Conservation (phyloP, 306 rosid genomes). For the Gastrolobium bilobum region DNA sequence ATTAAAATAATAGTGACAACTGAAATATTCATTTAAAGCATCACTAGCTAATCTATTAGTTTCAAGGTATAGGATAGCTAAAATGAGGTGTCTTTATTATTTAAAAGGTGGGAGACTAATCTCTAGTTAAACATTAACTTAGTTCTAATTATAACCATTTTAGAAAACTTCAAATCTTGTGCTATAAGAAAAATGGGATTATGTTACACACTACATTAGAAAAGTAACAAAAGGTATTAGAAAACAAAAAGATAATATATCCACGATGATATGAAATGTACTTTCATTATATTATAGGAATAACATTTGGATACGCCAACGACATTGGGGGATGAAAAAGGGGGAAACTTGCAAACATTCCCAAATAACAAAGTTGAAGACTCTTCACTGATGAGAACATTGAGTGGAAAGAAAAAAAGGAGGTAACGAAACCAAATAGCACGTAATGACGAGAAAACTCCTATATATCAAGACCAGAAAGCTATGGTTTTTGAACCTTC, state of each 20-base stretch:
- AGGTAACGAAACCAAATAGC: constrained; percentile 10
- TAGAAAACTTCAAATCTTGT: too few relatives aligned
- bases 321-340: constrained; percentile 11
- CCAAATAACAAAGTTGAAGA: constrained; percentile 23
- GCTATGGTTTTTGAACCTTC: constrained; percentile 35
- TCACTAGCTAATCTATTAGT: too few relatives aligned
- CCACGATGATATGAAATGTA: not conserved
- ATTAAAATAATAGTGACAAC: too few relatives aligned
- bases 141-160: too few relatives aligned
- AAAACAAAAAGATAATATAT: not conserved
- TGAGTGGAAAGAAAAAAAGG: not conserved
- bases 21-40: too few relatives aligned
- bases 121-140: too few relatives aligned
- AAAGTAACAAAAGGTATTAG: not conserved
- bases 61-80: too few relatives aligned
- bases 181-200: not conserved
- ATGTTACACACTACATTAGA: not conserved
- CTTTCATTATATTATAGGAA: constrained; percentile 21
- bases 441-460: not conserved
- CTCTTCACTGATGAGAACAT: not conserved
- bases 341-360: constrained; percentile 32
- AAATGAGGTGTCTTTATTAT: too few relatives aligned
- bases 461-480: not conserved
- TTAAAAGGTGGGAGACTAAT: too few relatives aligned
- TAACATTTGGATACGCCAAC: not conserved